Conservation (phyloP, 208 protist genomes). For the Leishmania mexicana region DNA sequence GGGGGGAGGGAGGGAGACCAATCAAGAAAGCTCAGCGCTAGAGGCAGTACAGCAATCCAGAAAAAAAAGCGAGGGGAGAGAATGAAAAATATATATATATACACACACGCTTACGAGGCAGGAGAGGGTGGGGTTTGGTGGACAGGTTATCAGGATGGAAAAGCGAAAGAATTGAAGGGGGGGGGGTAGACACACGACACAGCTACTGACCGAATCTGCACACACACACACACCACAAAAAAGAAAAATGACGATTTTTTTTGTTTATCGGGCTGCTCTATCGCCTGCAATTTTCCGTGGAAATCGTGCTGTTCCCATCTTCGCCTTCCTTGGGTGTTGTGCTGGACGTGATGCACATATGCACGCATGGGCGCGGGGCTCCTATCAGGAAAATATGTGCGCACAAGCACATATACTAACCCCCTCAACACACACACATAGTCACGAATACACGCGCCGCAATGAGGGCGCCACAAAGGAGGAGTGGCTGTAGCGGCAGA, state of each 20-base stretch:
- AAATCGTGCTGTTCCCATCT: too few species aligned
- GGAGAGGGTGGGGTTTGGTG: neutral
- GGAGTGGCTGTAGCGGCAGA: neutral
- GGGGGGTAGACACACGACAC: neutral
- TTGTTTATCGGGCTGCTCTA: too few species aligned
- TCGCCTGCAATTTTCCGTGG: too few species aligned
- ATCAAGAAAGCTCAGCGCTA: neutral
- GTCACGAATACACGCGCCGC: neutral
- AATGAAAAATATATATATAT: neutral
- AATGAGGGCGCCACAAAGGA: neutral
- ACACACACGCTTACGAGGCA: too few species aligned
- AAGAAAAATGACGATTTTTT: too few species aligned
- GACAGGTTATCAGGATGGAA: neutral
- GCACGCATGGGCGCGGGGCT: too few species aligned
- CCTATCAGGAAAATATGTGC: neutral
- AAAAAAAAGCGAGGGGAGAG: slow-evolving; percentile 6
- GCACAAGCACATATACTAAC: neutral
- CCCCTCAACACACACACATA: neutral
- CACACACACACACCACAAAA: too few species aligned
- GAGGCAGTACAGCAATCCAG: neutral
- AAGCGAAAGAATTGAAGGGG: neutral
- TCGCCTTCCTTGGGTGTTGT: too few species aligned
- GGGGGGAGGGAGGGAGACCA: neutral
- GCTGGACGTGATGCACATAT: too few species aligned
- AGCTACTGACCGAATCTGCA: too few species aligned